Base-by-base conservation (phyloP, 2,329 filamentous ascomycete genomes). In the Fusarium azukiicola region DNA sequence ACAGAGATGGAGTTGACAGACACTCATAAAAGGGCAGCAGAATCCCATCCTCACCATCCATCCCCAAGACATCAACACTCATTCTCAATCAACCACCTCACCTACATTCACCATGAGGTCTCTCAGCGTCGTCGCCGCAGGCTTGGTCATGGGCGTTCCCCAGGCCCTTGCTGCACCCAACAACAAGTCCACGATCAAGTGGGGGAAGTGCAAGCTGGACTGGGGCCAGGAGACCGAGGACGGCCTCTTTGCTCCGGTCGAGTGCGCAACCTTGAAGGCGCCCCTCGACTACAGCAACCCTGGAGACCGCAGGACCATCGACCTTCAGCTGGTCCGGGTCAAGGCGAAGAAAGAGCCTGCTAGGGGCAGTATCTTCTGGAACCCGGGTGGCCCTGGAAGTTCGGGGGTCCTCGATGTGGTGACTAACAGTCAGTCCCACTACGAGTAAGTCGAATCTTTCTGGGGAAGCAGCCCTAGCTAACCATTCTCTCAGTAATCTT, bases 251-350 rank as follows among this genome's bases (percentile, higher is more conserved):
- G 36, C 32, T 14, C 32, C 38, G n/a, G 9, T 12, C n/a, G 79
- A 86, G 38, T 89, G 87, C 75, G 85, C 82, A 21, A 85, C 76
- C 17, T 72, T 89, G 27, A 56, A 75, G 0, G 87, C 88, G 0
- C 87, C 88, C 2, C 84, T 89, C 13, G 87, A 89, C 78, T 89
- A 89, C 74, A 84, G 84, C 5, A 58, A 83, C 8, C n/a, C 56
- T 3, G 54, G 78, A 23, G 82, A 78, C 16, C 80, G 74, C 38
- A 72, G 84, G 64, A 86, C 81, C 1, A 69, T 88, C 9, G 69
- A 76, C 4, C 79, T 89, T 11, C 79, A 86, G 19, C 75, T 89
- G 2, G 40, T 86, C 27, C 84, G 77, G 32, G 75, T 85, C 7
- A 82, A 83, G 1, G 86, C 87, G 1, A 68, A 77, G 6, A 80